Evolutionary conservation across 2,329 filamentous ascomycete genomes (phyloP).

Genomic region (Ophiocordyceps camponoti-floridani): DNA sequence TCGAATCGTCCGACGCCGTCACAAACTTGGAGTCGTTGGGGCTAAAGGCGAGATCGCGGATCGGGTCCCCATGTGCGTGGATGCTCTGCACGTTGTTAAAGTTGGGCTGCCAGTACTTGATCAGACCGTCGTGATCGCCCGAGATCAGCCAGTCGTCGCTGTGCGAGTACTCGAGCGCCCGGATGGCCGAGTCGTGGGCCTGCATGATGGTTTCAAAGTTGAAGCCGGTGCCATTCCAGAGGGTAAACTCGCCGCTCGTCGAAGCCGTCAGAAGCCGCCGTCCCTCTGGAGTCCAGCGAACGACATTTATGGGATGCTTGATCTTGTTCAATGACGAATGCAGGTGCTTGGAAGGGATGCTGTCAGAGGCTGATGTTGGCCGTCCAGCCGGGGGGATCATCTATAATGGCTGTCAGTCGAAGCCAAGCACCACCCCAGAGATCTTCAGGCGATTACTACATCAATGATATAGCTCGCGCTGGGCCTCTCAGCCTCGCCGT

Average conservation of each 20-base stretch:
- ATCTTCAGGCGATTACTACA: slow-evolving; percentile 23
- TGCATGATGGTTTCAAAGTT: slow-evolving; percentile 99
- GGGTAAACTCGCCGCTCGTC: slow-evolving; percentile 90
- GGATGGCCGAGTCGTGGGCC: slow-evolving; percentile 78
- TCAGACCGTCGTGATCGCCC: slow-evolving; percentile 80
- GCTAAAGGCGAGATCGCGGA: slow-evolving; percentile 82
- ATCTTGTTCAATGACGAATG: slow-evolving; percentile 98
- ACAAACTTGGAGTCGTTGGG: slow-evolving; percentile 93
- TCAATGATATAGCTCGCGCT: slow-evolving; percentile 82
- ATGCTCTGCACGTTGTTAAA: slow-evolving; percentile 98
- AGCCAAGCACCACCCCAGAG: too few species aligned
- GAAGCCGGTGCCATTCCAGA: slow-evolving; percentile 98
- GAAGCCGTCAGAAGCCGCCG: slow-evolving; percentile 81
- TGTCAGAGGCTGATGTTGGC: slow-evolving; percentile 58
- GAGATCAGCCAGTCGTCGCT: slow-evolving; percentile 95
- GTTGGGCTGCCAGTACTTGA: slow-evolving; percentile 98
- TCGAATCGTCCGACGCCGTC: slow-evolving; percentile 85
- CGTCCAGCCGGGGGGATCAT: slow-evolving; percentile 75
- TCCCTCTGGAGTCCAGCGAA: slow-evolving; percentile 94
- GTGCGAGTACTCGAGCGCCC: slow-evolving; percentile 74
- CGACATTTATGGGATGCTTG: slow-evolving; percentile 92
- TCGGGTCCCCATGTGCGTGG: slow-evolving; percentile 74
- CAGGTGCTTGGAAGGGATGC: slow-evolving; percentile 83
- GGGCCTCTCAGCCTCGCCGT: slow-evolving; percentile 65
- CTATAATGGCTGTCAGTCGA: slow-evolving; percentile 22